phyloP scores from a whole-genome alignment of 345 rosid species.

The Salix viminalis region DNA sequence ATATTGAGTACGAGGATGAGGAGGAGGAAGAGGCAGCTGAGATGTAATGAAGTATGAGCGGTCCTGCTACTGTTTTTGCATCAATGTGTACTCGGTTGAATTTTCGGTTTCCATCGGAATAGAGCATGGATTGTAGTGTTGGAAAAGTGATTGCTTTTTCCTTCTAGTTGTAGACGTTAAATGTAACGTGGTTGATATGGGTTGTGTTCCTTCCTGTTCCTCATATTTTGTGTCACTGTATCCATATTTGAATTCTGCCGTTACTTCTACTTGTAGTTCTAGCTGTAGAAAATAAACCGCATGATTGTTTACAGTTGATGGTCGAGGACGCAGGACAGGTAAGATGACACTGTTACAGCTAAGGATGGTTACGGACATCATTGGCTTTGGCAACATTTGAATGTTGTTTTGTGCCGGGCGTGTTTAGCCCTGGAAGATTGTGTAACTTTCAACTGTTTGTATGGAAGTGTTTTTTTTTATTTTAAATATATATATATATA shows the following conservation, averaged over 20 bases:
- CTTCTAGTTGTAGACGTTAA: neutral
- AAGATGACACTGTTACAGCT: neutral
- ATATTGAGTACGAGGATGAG: constrained; percentile 16
- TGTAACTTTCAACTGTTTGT: no score
- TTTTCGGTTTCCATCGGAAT: neutral
- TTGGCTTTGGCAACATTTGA: neutral
- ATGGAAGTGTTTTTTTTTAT: no score
- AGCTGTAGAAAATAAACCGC: neutral
- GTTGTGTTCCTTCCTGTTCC: neutral
- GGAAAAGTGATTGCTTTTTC: neutral
- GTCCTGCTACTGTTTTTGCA: neutral
- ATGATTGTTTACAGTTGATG: neutral
- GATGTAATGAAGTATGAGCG: neutral
- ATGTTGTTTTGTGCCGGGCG: neutral
- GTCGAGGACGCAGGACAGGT: neutral
- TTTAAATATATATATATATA: no score
- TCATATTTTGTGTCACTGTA: neutral
- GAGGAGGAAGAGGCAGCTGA: constrained; percentile 16
- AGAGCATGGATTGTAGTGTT: neutral
- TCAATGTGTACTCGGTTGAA: neutral
- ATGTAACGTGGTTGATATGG: neutral
- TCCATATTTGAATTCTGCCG: neutral
- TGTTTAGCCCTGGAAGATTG: neutral
- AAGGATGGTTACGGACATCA: neutral
- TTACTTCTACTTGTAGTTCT: neutral